phyloP scores from a whole-genome alignment of 805 yeast genomes.

The Spathaspora boniae region DNA sequence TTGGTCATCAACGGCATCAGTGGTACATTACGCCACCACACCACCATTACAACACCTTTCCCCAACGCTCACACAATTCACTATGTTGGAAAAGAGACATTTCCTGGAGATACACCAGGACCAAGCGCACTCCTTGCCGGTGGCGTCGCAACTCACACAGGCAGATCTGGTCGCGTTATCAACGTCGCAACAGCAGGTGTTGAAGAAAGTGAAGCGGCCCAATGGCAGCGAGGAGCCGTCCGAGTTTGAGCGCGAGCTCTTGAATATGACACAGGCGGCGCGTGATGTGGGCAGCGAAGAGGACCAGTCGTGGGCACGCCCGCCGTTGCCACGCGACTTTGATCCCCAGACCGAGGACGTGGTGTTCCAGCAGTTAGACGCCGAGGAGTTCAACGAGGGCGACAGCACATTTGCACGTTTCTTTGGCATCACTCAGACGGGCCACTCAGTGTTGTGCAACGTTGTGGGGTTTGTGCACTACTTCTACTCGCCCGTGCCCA shows the following conservation, averaged over 20 bases:
- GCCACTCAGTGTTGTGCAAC: slow-evolving; percentile 85
- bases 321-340: slow-evolving; percentile 50
- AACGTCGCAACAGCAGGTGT: slow-evolving; percentile 27
- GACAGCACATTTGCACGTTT: slow-evolving; percentile 69
- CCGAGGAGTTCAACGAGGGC: slow-evolving; percentile 71
- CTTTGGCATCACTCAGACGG: slow-evolving; percentile 88
- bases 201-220: slow-evolving; percentile 34
- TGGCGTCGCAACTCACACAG: slow-evolving; percentile 18
- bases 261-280: slow-evolving; percentile 31
- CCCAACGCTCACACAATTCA: neutral
- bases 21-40: no score
- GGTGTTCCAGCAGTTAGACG: slow-evolving; percentile 88
- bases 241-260: slow-evolving; percentile 38
- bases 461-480: slow-evolving; percentile 88
- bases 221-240: slow-evolving; percentile 35
- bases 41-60: neutral
- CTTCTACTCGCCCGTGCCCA: slow-evolving; percentile 87
- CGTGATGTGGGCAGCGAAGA: slow-evolving; percentile 26
- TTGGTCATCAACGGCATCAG: no score
- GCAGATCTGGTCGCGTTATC: slow-evolving; percentile 22
- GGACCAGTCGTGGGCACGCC: slow-evolving; percentile 49
- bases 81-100: slow-evolving; percentile 12
- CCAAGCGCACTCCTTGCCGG: slow-evolving; percentile 34
- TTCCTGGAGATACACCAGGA: slow-evolving; percentile 13
- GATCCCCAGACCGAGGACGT: slow-evolving; percentile 50